Percentiles rank a stretch among this genome's conserved stretches.
Conservation (phyloP, 768 basidiomycete genomes). For the Mrakia hoshinonis region DNA sequence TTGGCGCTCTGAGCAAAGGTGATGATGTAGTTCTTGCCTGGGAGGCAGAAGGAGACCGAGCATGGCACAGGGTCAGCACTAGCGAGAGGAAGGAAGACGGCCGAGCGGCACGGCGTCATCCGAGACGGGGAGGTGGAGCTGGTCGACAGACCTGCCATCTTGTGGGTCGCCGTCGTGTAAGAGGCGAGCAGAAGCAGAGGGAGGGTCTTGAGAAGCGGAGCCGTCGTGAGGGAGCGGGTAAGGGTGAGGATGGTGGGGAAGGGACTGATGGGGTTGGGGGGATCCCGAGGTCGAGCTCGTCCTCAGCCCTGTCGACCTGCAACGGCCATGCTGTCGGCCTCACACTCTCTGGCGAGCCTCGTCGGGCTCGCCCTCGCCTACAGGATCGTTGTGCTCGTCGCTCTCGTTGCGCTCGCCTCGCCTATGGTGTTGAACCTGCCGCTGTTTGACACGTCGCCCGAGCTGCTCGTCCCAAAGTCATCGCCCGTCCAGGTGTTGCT, state of each 20-base stretch:
- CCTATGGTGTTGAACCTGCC: constrained; percentile 5
- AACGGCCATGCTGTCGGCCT: not conserved
- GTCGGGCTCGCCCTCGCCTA: constrained; percentile 4
- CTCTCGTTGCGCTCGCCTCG: constrained; percentile 7
- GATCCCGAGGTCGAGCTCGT: not conserved
- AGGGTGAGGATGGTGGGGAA: not conserved
- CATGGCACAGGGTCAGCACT: no score
- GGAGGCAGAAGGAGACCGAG: not conserved
- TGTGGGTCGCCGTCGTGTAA: not conserved
- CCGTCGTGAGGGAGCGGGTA: not conserved
- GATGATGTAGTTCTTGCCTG: constrained; percentile 25
- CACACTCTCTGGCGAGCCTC: not conserved
- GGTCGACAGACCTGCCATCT: not conserved
- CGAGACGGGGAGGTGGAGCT: not conserved
- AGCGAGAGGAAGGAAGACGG: not conserved
- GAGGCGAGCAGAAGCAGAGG: constrained; percentile 7
- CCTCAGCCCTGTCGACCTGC: not conserved
- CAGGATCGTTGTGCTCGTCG: not conserved
- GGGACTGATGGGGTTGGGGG: not conserved
- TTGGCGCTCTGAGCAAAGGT: constrained; percentile 12
- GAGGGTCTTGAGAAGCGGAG: not conserved
- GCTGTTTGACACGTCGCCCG: constrained; percentile 30
- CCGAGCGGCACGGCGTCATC: not conserved
- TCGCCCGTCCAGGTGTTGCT: constrained; percentile 42
- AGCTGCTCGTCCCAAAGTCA: not conserved